Percentiles rank a stretch among this genome's conserved stretches.
These are phyloP conservation scores for Adansonia gregorii DNA, from an alignment of 441 rosid genomes.

Conservation along the genomic window DNA sequence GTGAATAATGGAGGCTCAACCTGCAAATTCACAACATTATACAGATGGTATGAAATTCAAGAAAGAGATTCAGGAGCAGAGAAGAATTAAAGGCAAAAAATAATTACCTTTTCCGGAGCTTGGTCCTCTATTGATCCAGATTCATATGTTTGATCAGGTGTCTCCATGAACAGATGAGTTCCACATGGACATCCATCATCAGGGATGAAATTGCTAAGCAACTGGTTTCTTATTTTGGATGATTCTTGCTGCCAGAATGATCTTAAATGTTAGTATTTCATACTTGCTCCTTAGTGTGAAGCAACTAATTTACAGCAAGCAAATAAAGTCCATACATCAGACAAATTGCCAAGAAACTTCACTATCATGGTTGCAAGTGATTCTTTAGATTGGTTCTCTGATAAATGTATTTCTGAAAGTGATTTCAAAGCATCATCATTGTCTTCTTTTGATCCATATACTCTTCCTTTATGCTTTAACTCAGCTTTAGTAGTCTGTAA, in stretches of 20 bases:
- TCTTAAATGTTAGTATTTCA: conserved; percentile 31
- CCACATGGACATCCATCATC: conserved; percentile 77
- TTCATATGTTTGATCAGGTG: conserved; percentile 46
- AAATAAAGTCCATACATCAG: conserved; percentile 50
- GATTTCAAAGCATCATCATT: conserved; percentile 61
- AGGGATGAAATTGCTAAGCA: conserved; percentile 69
- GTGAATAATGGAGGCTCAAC: conserved; percentile 47
- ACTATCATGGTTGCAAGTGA: conserved; percentile 59
- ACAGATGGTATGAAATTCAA: conserved; percentile 20
- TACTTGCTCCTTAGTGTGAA: conserved; percentile 24
- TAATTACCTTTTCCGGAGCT: conserved; percentile 46
- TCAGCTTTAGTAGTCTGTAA: conserved; percentile 55
- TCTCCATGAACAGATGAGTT: conserved; percentile 54
- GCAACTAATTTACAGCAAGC: conserved; percentile 14
- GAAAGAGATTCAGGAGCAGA: not conserved
- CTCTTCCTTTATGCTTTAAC: conserved; percentile 33
- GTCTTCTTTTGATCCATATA: conserved; percentile 80
- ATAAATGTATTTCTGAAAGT: conserved; percentile 55
- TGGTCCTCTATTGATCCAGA: conserved; percentile 36
- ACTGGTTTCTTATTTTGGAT: conserved; percentile 48
- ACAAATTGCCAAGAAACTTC: conserved; percentile 59
- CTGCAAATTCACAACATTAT: conserved; percentile 42
- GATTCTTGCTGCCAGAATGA: conserved; percentile 54
- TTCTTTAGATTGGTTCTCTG: conserved; percentile 64
- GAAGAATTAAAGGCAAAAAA: not conserved